Evolutionary conservation across 192 early-diverging fungal species (phyloP).

Genomic region (Backusella circina): DNA sequence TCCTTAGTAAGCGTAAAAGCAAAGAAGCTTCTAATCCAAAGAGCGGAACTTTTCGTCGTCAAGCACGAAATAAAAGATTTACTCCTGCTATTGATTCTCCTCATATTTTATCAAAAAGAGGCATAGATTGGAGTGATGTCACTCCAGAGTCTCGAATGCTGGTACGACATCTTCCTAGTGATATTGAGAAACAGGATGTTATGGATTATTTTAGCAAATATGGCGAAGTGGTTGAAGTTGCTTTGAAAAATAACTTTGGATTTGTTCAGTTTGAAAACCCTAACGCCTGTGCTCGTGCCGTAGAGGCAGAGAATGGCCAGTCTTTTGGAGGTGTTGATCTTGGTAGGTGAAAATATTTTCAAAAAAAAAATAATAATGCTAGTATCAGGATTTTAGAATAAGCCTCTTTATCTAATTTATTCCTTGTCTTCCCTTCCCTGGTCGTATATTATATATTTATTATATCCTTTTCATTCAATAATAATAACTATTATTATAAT

Average conservation of each 20-base stretch:
- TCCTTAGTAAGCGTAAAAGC: constrained; percentile 18
- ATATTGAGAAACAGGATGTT: constrained; percentile 15
- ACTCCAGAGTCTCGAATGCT: constrained; percentile 31
- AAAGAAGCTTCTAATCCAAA: background rate
- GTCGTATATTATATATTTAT: background rate
- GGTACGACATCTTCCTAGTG: constrained; percentile 21
- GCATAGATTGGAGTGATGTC: constrained; percentile 6
- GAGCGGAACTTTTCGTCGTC: background rate
- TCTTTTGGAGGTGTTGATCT: constrained; percentile 18
- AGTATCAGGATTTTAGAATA: too few species aligned
- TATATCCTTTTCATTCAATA: background rate
- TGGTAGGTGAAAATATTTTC: constrained; percentile 19
- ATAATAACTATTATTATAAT: background rate
- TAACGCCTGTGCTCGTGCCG: constrained; percentile 22
- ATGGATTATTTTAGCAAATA: constrained; percentile 28
- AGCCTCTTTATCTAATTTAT: background rate
- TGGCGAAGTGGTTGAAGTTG: constrained; percentile 31
- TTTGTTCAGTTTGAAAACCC: constrained; percentile 34
- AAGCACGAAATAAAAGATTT: background rate
- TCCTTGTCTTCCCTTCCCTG: background rate
- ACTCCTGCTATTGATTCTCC: constrained; percentile 1
- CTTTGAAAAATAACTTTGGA: constrained; percentile 19
- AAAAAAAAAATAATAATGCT: background rate
- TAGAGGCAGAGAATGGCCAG: constrained; percentile 26
- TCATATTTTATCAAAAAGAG: constrained; percentile 10